Base-by-base conservation (phyloP, 169 alveolate species). In the Plasmodium adleri region DNA sequence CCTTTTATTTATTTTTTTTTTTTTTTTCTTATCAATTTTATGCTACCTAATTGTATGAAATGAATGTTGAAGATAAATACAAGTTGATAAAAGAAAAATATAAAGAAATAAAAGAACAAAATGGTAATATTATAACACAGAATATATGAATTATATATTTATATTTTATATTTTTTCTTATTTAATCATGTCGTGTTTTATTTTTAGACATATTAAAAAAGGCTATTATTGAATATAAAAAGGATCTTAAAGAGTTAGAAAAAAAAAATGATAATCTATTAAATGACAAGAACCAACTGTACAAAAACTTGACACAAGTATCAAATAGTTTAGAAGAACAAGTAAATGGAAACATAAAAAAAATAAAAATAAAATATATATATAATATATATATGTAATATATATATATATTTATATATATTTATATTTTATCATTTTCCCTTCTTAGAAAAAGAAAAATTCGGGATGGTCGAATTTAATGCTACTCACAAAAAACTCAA, bases 201-300 rank as follows among this genome's bases (percentile, higher is more conserved):
- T 17, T 43, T 24, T 63, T 76, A 83, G 91, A 83, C 62, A 83
- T 83, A 26, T 26, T 83, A 28, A 83, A 83, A 60, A 83, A 83
- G 32, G 91, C 91, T 26, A 83, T 83, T 43, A 50, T 83, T 56
- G 91, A 83, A 60, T 83, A 83, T 50, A 83, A 83, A 83, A 83
- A 83, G 39, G 91, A 83, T 39, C 68, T 83, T 83, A 71, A 67
- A 49, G 74, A 83, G 20, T 72, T 83, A 52, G 91, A 83, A 83
- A 83, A 68, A 83, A 47, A 70, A 32, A 83, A 83, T 39, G 58
- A 58, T 32, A 52, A 17, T 49, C 13, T 83, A 50, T 68, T 52
- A 52, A 68, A 4, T 47, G 59, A 39, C 17, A 83, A 83, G n/a
- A 68, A 62, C 32, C 68, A 83, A 50, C 62, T 68, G 24, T 54